A percentile compares a stretch with the other conserved stretches of the same genome.
Conservation (phyloP, 805 yeast species). For the Metschnikowia cubensis region DNA sequence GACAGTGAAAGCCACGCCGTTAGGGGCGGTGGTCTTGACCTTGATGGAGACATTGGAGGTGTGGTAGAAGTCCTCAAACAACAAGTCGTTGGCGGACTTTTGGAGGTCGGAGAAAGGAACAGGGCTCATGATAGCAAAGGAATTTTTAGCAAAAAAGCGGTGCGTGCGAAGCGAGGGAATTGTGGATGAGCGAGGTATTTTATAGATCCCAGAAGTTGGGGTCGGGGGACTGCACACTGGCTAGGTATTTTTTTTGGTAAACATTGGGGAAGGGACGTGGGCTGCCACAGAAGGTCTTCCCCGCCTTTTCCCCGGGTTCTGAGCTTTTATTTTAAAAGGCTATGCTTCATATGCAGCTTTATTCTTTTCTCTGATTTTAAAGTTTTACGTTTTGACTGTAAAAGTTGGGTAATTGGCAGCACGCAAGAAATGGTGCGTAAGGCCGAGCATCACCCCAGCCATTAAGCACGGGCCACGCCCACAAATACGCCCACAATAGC, state of each 20-base stretch:
- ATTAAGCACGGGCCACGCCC: neutral
- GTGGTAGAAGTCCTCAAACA: constrained; percentile 92
- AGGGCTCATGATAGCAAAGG: constrained; percentile 44
- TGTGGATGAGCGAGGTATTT: constrained; percentile 13
- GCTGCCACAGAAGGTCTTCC: neutral
- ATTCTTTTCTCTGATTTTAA: neutral
- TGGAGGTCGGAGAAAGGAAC: constrained; percentile 92
- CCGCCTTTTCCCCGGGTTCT: too few species aligned
- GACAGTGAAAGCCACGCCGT: constrained; percentile 91
- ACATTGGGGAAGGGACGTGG: constrained; percentile 1
- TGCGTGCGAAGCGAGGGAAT: constrained; percentile 8
- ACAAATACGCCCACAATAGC: neutral
- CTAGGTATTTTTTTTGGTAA: constrained; percentile 7
- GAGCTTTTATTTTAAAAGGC: too few species aligned
- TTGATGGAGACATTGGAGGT: constrained; percentile 81
- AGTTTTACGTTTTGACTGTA: neutral
- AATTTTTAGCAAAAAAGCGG: constrained; percentile 4
- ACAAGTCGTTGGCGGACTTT: constrained; percentile 85
- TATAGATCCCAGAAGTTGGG: constrained; percentile 13
- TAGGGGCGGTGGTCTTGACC: constrained; percentile 90
- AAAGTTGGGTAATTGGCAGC: neutral
- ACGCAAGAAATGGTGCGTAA: neutral
- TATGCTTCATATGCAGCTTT: neutral
- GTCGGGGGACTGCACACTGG: constrained; percentile 15
- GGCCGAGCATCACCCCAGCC: constrained; percentile 1